Conservation (phyloP, 345 rosid genomes). For the Gossypium turneri region DNA sequence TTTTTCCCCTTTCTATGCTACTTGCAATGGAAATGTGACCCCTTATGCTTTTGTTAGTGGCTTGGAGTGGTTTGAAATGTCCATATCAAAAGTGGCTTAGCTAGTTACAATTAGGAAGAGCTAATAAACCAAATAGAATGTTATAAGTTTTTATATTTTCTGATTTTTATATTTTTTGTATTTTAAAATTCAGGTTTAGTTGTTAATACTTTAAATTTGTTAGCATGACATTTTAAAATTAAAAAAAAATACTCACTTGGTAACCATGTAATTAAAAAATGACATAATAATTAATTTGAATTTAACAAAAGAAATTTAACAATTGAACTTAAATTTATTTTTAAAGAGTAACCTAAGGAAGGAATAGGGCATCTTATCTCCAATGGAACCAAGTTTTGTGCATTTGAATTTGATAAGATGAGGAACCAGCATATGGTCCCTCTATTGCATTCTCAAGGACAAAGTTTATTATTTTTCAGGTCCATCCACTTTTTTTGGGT, state of each 20-base stretch:
- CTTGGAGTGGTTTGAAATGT: conserved; percentile 4
- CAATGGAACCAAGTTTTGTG: not conserved
- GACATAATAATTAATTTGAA: too few species aligned
- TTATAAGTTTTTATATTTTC: too few species aligned
- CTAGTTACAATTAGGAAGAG: not conserved
- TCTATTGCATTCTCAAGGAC: not conserved
- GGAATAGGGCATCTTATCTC: conserved; percentile 13
- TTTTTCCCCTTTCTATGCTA: not conserved
- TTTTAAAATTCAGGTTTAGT: too few species aligned
- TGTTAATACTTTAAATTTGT: too few species aligned
- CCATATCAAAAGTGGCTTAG: conserved; percentile 4
- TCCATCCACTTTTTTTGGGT: not conserved
- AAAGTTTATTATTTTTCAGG: not conserved
- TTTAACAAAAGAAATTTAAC: too few species aligned
- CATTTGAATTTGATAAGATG: conserved; percentile 5
- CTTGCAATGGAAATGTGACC: not conserved
- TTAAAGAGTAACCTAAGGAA: not conserved
- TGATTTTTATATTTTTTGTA: too few species aligned
- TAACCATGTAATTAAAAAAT: too few species aligned
- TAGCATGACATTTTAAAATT: too few species aligned
- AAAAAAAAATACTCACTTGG: rapidly evolving
- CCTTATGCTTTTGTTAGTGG: not conserved
- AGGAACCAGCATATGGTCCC: conserved; percentile 12
- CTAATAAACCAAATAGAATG: not conserved
- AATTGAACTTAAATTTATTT: too few species aligned